Percentiles rank a stretch among this genome's conserved stretches.
phyloP scores from a whole-genome alignment of 2,329 filamentous ascomycete genomes.

The Shiraia bambusicola region DNA sequence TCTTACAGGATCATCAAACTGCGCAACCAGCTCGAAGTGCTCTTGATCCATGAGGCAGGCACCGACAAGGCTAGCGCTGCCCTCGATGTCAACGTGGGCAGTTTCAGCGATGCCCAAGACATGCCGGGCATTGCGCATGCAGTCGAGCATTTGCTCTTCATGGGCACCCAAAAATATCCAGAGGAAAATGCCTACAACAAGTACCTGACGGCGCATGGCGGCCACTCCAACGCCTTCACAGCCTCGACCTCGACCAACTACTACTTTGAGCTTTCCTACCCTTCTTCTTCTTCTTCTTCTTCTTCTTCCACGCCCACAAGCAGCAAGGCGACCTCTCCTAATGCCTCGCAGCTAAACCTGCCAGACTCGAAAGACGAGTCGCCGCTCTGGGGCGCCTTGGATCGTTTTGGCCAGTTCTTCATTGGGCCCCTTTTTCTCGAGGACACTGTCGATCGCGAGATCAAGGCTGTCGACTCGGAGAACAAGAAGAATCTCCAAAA shows the following conservation, averaged over 20 bases:
- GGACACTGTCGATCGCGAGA: slow-evolving; percentile 81
- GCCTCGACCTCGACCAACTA: slow-evolving; percentile 94
- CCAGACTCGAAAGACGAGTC: slow-evolving; percentile 47
- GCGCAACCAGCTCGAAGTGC: slow-evolving; percentile 81
- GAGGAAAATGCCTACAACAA: slow-evolving; percentile 78
- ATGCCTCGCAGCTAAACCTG: slow-evolving; percentile 40
- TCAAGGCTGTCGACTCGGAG: slow-evolving; percentile 88
- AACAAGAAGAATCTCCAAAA: slow-evolving; percentile 97
- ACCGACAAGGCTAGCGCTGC: slow-evolving; percentile 97
- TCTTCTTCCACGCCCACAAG: slow-evolving; percentile 56
- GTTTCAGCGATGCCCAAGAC: slow-evolving; percentile 85
- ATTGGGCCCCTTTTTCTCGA: slow-evolving; percentile 82
- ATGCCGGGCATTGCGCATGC: slow-evolving; percentile 96
- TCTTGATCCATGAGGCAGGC: slow-evolving; percentile 89
- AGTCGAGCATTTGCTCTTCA: slow-evolving; percentile 94
- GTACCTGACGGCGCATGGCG: slow-evolving; percentile 86
- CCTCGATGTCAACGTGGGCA: slow-evolving; percentile 93
- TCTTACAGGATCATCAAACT: slow-evolving; percentile 85
- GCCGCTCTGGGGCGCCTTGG: slow-evolving; percentile 78
- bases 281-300: too few relatives aligned
- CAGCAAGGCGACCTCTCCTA: slow-evolving; percentile 48
- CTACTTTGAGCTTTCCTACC: slow-evolving; percentile 92
- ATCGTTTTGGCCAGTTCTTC: slow-evolving; percentile 94
- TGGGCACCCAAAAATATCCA: slow-evolving; percentile 98
- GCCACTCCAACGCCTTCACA: slow-evolving; percentile 93